Evolutionary conservation across 1,139 yeast species (phyloP), one percentile per base, ranked within the genome.

Genomic region (Diutina sp.): DNA sequence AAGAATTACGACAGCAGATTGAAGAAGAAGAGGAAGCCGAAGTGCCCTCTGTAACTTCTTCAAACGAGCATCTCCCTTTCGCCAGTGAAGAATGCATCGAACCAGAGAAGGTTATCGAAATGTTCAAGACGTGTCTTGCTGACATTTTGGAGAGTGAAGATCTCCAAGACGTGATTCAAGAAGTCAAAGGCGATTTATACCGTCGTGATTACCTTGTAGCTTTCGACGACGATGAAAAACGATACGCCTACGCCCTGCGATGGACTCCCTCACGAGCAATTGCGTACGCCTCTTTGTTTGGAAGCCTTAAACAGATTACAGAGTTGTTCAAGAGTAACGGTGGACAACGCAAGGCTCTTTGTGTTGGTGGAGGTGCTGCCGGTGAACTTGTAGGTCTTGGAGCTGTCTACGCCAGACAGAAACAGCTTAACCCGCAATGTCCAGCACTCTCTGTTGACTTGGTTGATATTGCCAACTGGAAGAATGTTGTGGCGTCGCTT

Each of bases 281-380:
- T 57, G 83, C 90, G 0, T 90, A 89, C 66, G 69, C 86, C 3
- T 80, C 90, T 0, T 72, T 89, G 38, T 83, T 88, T 64, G 73
- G 82, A 2, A 71, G 78, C 18, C 69, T 84, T 46, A 67, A 66
- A 7, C 77, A 78, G 1, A 67, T 84, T 4, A 68, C 68, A 32
- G 68, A 71, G 3, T 58, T 77, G 9, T 64, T 82, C 18, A 16
- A 25, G 14, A 28, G n/a, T 3, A n/a, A 38, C 44, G 68, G 68
- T 2, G 56, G 59, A 6, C 57, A 62, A 4, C 68, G 70, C 25
- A 71, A 76, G 9, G 80, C 84, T 0, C 67, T 89, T 47, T 81
- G 86, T 63, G 76, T 90, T 51, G 97, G 97, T 14, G 97, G 95
- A 21, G 97, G 97, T 28, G 96, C 96, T 0, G 87, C 91, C 2